A percentile compares a stretch with the other conserved stretches of the same genome.
These are phyloP conservation scores for Phytophthora constricta DNA, from an alignment of 352 stramenopile genomes.

Conservation along the genomic window DNA sequence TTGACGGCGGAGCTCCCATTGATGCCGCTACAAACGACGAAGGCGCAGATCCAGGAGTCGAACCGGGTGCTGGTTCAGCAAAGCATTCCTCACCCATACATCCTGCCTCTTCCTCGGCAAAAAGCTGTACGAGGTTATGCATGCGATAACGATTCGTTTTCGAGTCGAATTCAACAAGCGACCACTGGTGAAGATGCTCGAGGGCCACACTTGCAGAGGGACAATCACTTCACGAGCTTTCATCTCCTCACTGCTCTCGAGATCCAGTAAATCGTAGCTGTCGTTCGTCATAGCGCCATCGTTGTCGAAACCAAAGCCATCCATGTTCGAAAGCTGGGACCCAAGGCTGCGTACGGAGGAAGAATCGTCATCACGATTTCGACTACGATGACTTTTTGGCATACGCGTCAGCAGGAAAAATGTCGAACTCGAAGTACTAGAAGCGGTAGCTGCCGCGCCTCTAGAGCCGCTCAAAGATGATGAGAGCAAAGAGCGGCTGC, in stretches of 20 bases:
- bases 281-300: slow-evolving; percentile 84
- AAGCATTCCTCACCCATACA: slow-evolving; percentile 59
- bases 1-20: slow-evolving; percentile 33
- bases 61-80: slow-evolving; percentile 20
- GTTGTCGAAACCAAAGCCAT: slow-evolving; percentile 78
- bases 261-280: slow-evolving; percentile 77
- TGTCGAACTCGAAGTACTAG: slow-evolving; percentile 28
- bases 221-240: slow-evolving; percentile 57
- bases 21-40: slow-evolving; percentile 55
- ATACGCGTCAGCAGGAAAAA: slow-evolving; percentile 66
- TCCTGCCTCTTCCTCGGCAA: slow-evolving; percentile 80
- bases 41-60: slow-evolving; percentile 16
- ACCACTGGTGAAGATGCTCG: slow-evolving; percentile 78
- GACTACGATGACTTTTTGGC: slow-evolving; percentile 41
- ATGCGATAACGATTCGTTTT: slow-evolving; percentile 78
- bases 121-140: slow-evolving; percentile 86
- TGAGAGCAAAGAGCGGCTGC: slow-evolving; percentile 29
- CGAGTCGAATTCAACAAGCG: slow-evolving; percentile 78
- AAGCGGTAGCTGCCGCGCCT: slow-evolving; percentile 9
- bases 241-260: slow-evolving; percentile 74
- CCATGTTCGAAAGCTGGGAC: slow-evolving; percentile 70
- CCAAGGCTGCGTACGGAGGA: slow-evolving; percentile 67
- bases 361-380: slow-evolving; percentile 54
- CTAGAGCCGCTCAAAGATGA: slow-evolving; percentile 32
- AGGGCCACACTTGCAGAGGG: slow-evolving; percentile 60